Evolutionary conservation across 805 yeast species (phyloP).

Genomic region (Kluyveromyces starmeri): DNA sequence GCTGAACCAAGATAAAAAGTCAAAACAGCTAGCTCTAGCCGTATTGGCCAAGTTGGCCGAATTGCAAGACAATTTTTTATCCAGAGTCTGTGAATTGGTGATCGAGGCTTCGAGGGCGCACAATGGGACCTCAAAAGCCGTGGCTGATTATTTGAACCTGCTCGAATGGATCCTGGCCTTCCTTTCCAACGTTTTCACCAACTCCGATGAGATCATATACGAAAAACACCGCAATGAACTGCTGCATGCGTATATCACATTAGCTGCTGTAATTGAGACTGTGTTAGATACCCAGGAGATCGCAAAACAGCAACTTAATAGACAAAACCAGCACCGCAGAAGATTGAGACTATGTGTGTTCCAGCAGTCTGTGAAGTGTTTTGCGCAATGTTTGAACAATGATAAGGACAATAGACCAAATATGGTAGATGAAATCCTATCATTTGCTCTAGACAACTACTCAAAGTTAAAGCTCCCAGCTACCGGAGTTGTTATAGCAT

Average conservation of each 20-base stretch:
- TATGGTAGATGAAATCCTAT: constrained; percentile 9
- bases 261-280: constrained; percentile 22
- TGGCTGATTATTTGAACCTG: constrained; percentile 47
- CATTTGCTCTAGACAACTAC: constrained; percentile 10
- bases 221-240: constrained; percentile 34
- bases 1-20: constrained; percentile 42
- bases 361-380: constrained; percentile 23
- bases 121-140: constrained; percentile 36
- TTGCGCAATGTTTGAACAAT: constrained; percentile 16
- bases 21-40: constrained; percentile 35
- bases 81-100: constrained; percentile 34
- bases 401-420: constrained; percentile 12
- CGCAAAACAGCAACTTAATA: constrained; percentile 14
- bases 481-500: constrained; percentile 29
- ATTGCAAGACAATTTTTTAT: constrained; percentile 28
- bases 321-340: constrained; percentile 32
- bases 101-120: constrained; percentile 5
- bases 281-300: constrained; percentile 20
- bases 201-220: constrained; percentile 17
- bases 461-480: constrained; percentile 22
- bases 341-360: constrained; percentile 32
- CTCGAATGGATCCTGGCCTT: constrained; percentile 47
- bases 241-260: constrained; percentile 32
- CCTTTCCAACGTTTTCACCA: constrained; percentile 18
- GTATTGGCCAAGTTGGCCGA: constrained; percentile 33